These are phyloP conservation scores for Talaromyces sp. DNA, from an alignment of 2,329 filamentous ascomycete species.

Conservation along the genomic window DNA sequence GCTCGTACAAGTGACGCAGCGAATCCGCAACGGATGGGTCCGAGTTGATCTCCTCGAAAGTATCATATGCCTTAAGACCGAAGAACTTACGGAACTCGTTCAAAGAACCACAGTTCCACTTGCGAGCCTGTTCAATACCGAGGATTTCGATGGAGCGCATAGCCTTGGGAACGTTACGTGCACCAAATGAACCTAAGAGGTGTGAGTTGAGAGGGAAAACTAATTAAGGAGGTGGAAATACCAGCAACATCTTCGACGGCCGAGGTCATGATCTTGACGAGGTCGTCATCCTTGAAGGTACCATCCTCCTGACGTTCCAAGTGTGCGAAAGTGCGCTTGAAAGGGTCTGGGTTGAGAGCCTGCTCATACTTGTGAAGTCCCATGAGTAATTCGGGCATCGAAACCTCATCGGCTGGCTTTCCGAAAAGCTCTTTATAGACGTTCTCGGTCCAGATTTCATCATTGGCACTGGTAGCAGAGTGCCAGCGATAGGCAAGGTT, in stretches of 20 bases:
- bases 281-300: constrained; percentile 68
- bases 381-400: constrained; percentile 55
- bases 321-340: constrained; percentile 62
- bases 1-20: constrained; percentile 56
- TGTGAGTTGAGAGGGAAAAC: background rate
- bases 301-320: constrained; percentile 63
- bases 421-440: constrained; percentile 61
- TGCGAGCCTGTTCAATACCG: constrained; percentile 69
- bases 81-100: constrained; percentile 61
- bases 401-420: constrained; percentile 53
- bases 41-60: constrained; percentile 55
- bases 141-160: constrained; percentile 73
- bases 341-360: constrained; percentile 60
- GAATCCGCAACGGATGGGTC: constrained; percentile 52
- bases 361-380: constrained; percentile 61
- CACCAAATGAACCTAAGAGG: constrained; percentile 56
- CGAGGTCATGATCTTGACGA: constrained; percentile 63
- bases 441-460: constrained; percentile 75
- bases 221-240: constrained; percentile 4
- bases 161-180: constrained; percentile 65
- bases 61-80: constrained; percentile 51
- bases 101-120: constrained; percentile 51
- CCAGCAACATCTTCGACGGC: constrained; percentile 64
- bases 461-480: constrained; percentile 67
- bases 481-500: constrained; percentile 88